phyloP scores from a whole-genome alignment of 768 basidiomycete species.

The Rhizopogon vesiculosus region DNA sequence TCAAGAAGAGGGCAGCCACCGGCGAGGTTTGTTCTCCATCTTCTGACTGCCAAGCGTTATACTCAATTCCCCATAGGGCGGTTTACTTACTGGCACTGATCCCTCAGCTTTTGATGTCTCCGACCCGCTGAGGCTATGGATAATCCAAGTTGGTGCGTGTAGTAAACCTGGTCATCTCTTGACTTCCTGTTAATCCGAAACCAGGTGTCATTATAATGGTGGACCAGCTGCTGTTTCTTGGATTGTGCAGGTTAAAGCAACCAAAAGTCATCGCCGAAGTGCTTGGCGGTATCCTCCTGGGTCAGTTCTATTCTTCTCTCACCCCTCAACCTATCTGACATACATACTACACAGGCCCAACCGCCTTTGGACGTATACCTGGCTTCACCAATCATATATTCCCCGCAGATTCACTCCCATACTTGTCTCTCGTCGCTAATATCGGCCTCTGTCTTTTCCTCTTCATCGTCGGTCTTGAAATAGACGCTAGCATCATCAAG shows the following conservation, averaged over 20 bases:
- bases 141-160: constrained; percentile 65
- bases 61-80: constrained; percentile 44
- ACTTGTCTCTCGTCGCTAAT: constrained; percentile 82
- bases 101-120: constrained; percentile 54
- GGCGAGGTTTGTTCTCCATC: constrained; percentile 20
- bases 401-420: constrained; percentile 64
- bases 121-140: constrained; percentile 76
- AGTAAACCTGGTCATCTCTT: neutral
- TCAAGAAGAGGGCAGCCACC: constrained; percentile 16
- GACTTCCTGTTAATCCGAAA: too few relatives aligned
- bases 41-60: neutral
- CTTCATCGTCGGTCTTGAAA: constrained; percentile 91
- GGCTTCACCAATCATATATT: constrained; percentile 87
- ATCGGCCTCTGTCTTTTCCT: constrained; percentile 87
- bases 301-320: constrained; percentile 33
- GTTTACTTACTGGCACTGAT: constrained; percentile 73
- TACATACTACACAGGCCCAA: constrained; percentile 28
- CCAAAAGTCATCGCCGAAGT: constrained; percentile 95
- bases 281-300: constrained; percentile 84
- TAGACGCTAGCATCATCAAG: constrained; percentile 74
- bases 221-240: constrained; percentile 65
- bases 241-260: constrained; percentile 69
- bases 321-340: neutral
- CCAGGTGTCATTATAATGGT: constrained; percentile 53
- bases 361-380: constrained; percentile 76